phyloP scores from a whole-genome alignment of 1,139 yeast genomes.

The Meyerozyma sp. region DNA sequence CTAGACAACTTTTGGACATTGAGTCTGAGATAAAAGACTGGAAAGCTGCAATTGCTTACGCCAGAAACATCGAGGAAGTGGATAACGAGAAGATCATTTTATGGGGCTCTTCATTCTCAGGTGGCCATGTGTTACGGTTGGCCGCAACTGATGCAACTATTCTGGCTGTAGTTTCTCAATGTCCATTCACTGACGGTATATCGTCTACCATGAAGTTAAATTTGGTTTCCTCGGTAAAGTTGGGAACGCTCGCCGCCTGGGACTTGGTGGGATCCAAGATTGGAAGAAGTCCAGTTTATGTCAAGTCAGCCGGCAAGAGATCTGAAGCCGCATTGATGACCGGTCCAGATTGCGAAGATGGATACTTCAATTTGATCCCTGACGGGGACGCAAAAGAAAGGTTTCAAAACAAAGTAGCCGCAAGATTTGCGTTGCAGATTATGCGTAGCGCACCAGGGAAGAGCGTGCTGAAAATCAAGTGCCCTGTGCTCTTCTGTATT shows the following conservation, averaged over 20 bases:
- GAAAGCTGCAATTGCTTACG: background rate
- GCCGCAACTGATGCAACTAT: background rate
- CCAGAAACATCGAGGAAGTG: background rate
- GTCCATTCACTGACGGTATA: background rate
- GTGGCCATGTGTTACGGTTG: background rate
- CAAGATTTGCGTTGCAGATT: background rate
- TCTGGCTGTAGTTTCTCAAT: background rate
- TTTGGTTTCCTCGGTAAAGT: background rate
- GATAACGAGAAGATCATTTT: background rate
- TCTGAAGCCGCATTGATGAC: constrained; percentile 1
- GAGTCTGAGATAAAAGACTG: background rate
- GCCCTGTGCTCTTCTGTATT: background rate
- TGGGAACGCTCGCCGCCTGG: background rate
- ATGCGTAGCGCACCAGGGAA: background rate
- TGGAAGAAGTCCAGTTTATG: background rate
- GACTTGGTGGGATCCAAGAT: background rate
- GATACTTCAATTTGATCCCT: background rate
- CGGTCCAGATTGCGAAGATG: background rate
- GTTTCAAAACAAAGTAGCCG: background rate
- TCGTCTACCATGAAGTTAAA: background rate
- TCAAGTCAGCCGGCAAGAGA: background rate
- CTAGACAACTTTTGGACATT: background rate
- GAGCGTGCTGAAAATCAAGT: background rate
- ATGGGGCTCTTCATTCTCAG: background rate
- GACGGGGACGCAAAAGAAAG: background rate